Percentiles rank a stretch among this genome's conserved stretches.
phyloP scores from a whole-genome alignment of 2,329 filamentous ascomycete species.

The Didymella arachidicola region DNA sequence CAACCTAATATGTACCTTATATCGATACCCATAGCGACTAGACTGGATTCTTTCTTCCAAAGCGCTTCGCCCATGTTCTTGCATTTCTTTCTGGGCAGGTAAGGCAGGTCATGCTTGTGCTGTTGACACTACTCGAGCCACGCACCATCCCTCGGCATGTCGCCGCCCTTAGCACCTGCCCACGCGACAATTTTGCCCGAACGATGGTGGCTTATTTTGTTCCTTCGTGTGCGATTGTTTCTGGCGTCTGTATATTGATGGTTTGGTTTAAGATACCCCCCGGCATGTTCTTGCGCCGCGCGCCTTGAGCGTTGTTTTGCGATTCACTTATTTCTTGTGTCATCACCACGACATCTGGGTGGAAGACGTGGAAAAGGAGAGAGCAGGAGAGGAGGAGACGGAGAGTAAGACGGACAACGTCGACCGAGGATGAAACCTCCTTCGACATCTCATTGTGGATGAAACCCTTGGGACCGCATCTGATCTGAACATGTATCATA shows the following conservation, averaged over 20 bases:
- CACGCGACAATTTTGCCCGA: conserved; percentile 16
- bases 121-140: conserved; percentile 23
- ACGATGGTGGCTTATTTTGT: background rate
- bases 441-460: conserved; percentile 13
- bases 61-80: conserved; percentile 25
- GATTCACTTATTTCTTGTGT: background rate
- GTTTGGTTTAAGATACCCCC: conserved; percentile 23
- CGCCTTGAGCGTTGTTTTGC: conserved; percentile 1
- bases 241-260: conserved; percentile 22
- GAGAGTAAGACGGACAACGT: background rate
- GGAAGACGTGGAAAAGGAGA: background rate
- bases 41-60: conserved; percentile 18
- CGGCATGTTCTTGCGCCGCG: conserved; percentile 9
- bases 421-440: conserved; percentile 10
- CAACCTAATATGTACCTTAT: background rate
- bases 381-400: background rate
- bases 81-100: conserved; percentile 25
- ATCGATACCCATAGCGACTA: conserved; percentile 31
- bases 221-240: conserved; percentile 1
- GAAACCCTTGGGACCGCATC: conserved; percentile 15
- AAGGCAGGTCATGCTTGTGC: conserved; percentile 33
- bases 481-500: conserved; percentile 20
- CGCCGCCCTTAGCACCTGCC: conserved; percentile 28
- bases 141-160: conserved; percentile 4
- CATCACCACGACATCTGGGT: background rate